A percentile compares a stretch with the other conserved stretches of the same genome.
These are phyloP conservation scores for Eucalyptus pauciflora DNA, from an alignment of 345 rosid genomes.

Conservation along the genomic window DNA sequence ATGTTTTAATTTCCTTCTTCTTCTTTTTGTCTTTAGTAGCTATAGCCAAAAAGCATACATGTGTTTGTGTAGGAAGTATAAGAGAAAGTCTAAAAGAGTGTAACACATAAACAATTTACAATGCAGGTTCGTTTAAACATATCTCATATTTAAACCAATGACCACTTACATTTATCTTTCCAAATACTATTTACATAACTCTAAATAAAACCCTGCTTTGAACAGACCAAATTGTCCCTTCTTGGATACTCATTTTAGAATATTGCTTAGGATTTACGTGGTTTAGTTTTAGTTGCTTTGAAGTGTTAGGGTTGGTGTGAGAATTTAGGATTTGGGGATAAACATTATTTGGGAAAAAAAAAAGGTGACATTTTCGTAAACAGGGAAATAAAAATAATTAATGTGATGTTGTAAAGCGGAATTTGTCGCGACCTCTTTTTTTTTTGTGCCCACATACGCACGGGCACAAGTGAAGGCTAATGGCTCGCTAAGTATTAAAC, in stretches of 20 bases:
- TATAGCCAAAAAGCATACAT: neutral
- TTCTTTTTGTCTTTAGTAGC: neutral
- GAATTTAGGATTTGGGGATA: neutral
- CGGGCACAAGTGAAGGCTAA: rapidly evolving
- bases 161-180: neutral
- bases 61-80: neutral
- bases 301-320: neutral
- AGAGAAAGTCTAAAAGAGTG: too few relatives aligned
- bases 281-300: neutral
- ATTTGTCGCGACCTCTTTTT: neutral
- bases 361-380: neutral
- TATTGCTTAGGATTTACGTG: neutral
- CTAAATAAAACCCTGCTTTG: neutral
- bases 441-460: too few relatives aligned
- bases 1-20: too few relatives aligned
- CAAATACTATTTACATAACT: neutral
- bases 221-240: neutral
- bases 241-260: neutral
- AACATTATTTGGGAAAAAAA: neutral
- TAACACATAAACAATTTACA: too few relatives aligned
- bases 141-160: neutral
- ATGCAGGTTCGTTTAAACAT: neutral
- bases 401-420: neutral
- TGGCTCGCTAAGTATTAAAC: too few relatives aligned
- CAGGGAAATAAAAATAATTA: rapidly evolving